Evolutionary conservation across 129 eudicot species (phyloP), one percentile per base, ranked within the genome.

Genomic region (sunflower (Helianthus annuus)): DNA sequence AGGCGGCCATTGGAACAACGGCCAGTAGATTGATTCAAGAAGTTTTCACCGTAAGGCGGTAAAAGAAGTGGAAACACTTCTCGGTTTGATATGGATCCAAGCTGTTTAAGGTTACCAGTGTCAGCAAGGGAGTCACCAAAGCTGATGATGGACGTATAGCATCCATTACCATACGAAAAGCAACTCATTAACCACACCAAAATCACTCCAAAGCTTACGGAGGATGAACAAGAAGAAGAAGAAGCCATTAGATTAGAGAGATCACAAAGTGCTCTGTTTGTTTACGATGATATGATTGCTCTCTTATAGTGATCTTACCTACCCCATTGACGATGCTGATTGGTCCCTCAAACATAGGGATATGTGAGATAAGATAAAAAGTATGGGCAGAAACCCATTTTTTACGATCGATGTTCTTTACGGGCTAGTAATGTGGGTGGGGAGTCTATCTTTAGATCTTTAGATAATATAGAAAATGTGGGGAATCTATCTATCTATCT

Each of bases 1-100:
- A 73, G 77, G 46, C 52, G 69, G 77, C 77, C 77, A 62, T 73
- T 61, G 51, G 77, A 73, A 59, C 77, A 73, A 48, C 77, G 77
- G 11, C 77, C 77, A 34, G 69, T 61, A 69, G 77, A 73, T 60
- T 61, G 68, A 73, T 73, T 4, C 3, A 48, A 6, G 12, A 73
- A 73, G 61, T 34, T 29, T 11, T 73, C 12, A 15, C 70, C 77
- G 13, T 73, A 61, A 38, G 77, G 77, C 2, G 77, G 69, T 6
- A 16, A 29, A 61, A 61, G 14, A 14, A 48, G 1, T 4, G 66
- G 6, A 44, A 71, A 4, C 5, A 4, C 56, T n/a, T n/a, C n/a
- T 4, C 6, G 76, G 34, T 45, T 29, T 24, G 44, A 1, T 0
- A 14, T 2, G 44, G 27, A 11, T 5, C 57, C 76, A 0, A 71